Evolutionary conservation across 2,329 filamentous ascomycete genomes (phyloP).

Genomic region (Cercospora nicotianae): DNA sequence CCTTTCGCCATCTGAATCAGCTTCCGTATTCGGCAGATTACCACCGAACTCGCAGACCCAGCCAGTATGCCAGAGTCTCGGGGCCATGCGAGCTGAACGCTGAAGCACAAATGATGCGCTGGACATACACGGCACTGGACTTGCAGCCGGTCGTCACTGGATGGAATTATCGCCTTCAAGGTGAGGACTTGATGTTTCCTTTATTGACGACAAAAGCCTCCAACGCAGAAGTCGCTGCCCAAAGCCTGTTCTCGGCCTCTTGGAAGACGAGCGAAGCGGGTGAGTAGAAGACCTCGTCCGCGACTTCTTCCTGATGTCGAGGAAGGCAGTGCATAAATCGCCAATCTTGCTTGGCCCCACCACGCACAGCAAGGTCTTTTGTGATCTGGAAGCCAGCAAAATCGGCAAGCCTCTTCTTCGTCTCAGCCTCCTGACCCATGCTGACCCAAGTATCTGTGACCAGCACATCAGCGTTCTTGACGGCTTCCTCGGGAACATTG

Average conservation of each 20-base stretch:
- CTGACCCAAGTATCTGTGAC: constrained; percentile 98
- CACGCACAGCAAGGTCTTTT: constrained; percentile 74
- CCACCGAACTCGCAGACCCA: not conserved
- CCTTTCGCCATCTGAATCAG: not conserved
- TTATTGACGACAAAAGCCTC: constrained; percentile 95
- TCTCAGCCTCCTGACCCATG: constrained; percentile 94
- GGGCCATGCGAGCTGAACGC: not conserved
- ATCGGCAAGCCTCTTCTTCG: constrained; percentile 70
- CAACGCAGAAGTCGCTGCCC: constrained; percentile 78
- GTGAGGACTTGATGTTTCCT: constrained; percentile 61
- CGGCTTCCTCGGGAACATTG: constrained; percentile 75
- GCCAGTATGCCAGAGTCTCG: not conserved
- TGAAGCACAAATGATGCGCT: not conserved
- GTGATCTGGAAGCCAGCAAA: constrained; percentile 94
- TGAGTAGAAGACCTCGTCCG: constrained; percentile 86
- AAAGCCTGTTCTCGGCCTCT: constrained; percentile 92
- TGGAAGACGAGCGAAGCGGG: constrained; percentile 82
- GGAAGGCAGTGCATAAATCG: constrained; percentile 99
- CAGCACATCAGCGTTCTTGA: constrained; percentile 82
- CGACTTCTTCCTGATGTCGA: constrained; percentile 87
- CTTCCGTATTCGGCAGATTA: not conserved
- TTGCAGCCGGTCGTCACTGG: no score
- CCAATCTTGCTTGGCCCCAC: constrained; percentile 85
- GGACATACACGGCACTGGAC: no score
- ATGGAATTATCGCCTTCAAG: not conserved